These are phyloP conservation scores for Diddensiella caesifluorescens DNA, from an alignment of 805 yeast genomes.

Conservation along the genomic window DNA sequence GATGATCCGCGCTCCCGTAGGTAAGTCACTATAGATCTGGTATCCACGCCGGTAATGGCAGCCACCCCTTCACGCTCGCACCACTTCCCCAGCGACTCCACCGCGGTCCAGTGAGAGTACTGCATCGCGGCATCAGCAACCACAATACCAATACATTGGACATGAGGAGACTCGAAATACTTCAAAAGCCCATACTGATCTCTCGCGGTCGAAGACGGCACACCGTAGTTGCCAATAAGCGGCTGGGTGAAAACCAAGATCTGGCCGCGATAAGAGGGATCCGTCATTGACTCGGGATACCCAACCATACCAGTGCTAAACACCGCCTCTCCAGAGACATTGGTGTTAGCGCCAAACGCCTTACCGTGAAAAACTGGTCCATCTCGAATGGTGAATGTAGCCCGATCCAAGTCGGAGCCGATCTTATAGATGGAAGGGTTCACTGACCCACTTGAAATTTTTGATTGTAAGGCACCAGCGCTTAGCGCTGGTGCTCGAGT, in stretches of 20 bases:
- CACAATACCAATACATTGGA: slow-evolving; percentile 93
- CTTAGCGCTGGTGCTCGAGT: neutral
- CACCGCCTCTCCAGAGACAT: slow-evolving; percentile 94
- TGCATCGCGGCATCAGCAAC: slow-evolving; percentile 93
- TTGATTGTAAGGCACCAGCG: neutral
- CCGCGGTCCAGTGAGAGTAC: slow-evolving; percentile 99
- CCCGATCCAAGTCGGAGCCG: slow-evolving; percentile 32
- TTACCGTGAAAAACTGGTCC: slow-evolving; percentile 92
- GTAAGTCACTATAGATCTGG: slow-evolving; percentile 87
- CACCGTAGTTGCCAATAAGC: slow-evolving; percentile 96
- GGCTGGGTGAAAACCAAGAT: slow-evolving; percentile 96
- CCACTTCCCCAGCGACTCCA: slow-evolving; percentile 92
- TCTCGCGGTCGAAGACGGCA: slow-evolving; percentile 74
- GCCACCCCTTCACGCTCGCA: slow-evolving; percentile 95
- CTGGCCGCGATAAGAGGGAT: slow-evolving; percentile 96
- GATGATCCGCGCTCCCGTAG: slow-evolving; percentile 96
- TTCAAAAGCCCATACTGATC: slow-evolving; percentile 83
- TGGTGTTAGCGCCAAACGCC: slow-evolving; percentile 92
- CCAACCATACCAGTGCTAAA: slow-evolving; percentile 98
- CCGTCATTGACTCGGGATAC: slow-evolving; percentile 98
- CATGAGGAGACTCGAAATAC: slow-evolving; percentile 84
- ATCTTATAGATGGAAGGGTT: neutral
- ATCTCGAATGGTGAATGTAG: slow-evolving; percentile 83
- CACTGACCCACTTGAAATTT: neutral
- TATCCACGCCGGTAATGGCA: slow-evolving; percentile 94